These are phyloP conservation scores for Schoenoplectus tabernaemontani DNA, from an alignment of 202 grass and related monocot genomes.

Conservation along the genomic window DNA sequence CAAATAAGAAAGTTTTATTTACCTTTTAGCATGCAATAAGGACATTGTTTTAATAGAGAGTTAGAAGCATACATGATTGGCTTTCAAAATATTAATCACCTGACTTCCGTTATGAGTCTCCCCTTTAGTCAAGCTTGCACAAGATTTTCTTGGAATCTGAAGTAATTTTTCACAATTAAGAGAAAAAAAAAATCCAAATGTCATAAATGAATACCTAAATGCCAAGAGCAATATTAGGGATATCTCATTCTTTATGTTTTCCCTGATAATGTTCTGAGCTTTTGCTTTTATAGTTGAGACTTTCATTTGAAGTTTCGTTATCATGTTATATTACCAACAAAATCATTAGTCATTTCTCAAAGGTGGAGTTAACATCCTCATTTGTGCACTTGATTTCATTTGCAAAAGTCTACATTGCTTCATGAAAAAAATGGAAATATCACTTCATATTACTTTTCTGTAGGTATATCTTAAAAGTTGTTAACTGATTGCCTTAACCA, in stretches of 20 bases:
- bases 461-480: background rate
- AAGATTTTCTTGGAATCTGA: constrained; percentile 85
- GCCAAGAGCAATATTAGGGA: background rate
- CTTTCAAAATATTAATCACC: too few species aligned
- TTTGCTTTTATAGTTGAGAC: constrained; percentile 6
- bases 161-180: constrained; percentile 31
- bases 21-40: too few species aligned
- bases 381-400: constrained; percentile 81
- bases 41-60: too few species aligned
- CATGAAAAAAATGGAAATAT: constrained; percentile 34
- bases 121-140: constrained; percentile 78
- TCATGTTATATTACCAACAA: background rate
- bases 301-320: background rate
- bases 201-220: background rate
- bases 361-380: constrained; percentile 57
- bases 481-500: background rate
- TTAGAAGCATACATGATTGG: too few species aligned
- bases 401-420: constrained; percentile 68
- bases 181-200: background rate
- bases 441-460: background rate
- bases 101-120: constrained; percentile 71
- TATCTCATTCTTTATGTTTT: constrained; percentile 10
- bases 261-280: background rate
- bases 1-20: too few species aligned
- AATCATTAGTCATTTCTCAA: constrained; percentile 59